phyloP scores from a whole-genome alignment of 1,284 basidiomycete species.

The Tilletia walkeri region DNA sequence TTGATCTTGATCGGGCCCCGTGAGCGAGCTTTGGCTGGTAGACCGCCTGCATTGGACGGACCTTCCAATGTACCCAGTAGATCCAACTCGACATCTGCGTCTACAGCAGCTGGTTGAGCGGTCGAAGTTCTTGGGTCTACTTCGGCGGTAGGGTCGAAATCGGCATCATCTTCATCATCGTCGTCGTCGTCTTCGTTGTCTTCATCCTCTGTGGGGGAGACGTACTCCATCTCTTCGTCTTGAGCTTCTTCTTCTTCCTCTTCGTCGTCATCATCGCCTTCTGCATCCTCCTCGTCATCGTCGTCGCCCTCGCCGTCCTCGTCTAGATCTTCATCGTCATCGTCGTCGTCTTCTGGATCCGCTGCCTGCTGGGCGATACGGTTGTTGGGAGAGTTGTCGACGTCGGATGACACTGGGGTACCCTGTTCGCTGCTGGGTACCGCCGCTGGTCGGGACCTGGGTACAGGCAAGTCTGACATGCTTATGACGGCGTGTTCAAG shows the following conservation, averaged over 20 bases:
- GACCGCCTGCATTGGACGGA: background rate
- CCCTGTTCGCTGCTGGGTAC: conserved; percentile 5
- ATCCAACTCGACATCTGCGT: conserved; percentile 4
- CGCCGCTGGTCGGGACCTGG: background rate
- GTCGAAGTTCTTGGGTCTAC: background rate
- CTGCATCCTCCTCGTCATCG: conserved; percentile 19
- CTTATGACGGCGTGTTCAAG: too few species aligned
- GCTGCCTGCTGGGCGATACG: conserved; percentile 25
- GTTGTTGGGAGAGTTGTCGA: background rate
- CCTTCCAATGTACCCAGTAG: conserved; percentile 12
- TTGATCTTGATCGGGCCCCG: conserved; percentile 18
- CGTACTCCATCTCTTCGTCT: conserved; percentile 6
- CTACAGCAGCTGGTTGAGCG: conserved; percentile 1
- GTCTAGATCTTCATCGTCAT: conserved; percentile 32
- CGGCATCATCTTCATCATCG: conserved; percentile 21
- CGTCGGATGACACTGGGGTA: background rate
- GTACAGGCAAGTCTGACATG: conserved; percentile 3
- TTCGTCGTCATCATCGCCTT: background rate
- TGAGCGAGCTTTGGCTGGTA: background rate
- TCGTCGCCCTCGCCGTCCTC: conserved; percentile 41
- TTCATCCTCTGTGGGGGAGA: conserved; percentile 9
- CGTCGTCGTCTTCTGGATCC: conserved; percentile 39
- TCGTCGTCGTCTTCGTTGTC: conserved; percentile 6
- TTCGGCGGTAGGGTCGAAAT: conserved; percentile 1
- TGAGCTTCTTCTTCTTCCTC: conserved; percentile 16